phyloP scores from a whole-genome alignment of 225 moss, liverwort and hornwort genomes.

The Polytrichum commune region DNA sequence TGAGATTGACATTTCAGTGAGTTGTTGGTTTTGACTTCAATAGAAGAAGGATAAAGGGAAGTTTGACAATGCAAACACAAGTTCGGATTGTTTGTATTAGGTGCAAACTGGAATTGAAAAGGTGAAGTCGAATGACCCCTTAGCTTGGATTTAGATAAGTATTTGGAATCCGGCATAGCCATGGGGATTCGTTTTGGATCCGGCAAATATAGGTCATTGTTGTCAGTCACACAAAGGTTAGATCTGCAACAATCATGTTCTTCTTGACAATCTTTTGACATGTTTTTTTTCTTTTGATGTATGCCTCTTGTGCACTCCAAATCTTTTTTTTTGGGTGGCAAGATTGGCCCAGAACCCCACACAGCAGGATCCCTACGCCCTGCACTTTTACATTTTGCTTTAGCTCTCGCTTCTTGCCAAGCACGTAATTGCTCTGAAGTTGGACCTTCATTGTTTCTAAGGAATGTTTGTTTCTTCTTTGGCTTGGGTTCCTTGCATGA shows the following conservation, averaged over 20 bases:
- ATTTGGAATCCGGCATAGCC: neutral
- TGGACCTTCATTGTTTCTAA: neutral
- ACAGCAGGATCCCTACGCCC: neutral
- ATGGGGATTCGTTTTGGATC: neutral
- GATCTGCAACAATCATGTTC: neutral
- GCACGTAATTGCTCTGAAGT: neutral
- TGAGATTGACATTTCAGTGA: too few relatives aligned
- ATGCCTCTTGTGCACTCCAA: neutral
- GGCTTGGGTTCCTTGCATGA: conserved; percentile 10
- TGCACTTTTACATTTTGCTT: neutral
- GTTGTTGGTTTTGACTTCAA: too few relatives aligned
- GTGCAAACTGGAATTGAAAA: neutral
- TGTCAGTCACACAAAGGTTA: neutral
- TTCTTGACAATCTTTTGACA: neutral
- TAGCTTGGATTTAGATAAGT: neutral
- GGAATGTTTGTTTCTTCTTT: neutral
- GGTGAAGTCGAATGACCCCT: neutral
- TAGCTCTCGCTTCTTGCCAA: fast-evolving
- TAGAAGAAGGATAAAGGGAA: too few relatives aligned
- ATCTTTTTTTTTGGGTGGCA: neutral
- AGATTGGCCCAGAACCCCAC: neutral
- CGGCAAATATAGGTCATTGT: neutral
- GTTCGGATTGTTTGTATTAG: neutral
- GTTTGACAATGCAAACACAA: too few relatives aligned
- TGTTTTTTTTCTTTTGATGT: neutral